Percentiles rank a stretch among this genome's conserved stretches.
Evolutionary conservation across 2,329 filamentous ascomycete species (phyloP).

Genomic region (Botryotinia narcissicola): DNA sequence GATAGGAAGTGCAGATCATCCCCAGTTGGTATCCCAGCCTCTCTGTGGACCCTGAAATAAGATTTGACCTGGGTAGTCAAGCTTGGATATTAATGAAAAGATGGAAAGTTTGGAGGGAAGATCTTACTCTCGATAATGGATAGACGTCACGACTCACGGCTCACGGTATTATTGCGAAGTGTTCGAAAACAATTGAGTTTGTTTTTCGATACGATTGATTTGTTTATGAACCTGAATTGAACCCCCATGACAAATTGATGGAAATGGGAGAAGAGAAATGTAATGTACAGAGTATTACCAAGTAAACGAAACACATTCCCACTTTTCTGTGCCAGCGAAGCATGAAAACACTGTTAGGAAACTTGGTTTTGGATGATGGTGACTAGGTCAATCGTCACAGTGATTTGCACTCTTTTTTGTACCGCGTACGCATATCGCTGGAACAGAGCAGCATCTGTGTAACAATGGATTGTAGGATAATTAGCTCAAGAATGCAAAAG

Average conservation of each 20-base stretch:
- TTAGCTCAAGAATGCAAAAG: background rate
- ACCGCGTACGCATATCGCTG: background rate
- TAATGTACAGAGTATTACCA: background rate
- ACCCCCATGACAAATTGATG: background rate
- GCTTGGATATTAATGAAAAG: background rate
- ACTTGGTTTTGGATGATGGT: background rate
- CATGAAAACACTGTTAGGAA: background rate
- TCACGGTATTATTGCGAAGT: background rate
- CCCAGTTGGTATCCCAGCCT: background rate
- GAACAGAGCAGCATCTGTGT: background rate
- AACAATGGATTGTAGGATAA: background rate
- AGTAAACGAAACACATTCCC: background rate
- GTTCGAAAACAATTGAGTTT: background rate
- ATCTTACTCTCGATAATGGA: background rate
- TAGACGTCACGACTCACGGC: conserved; percentile 9
- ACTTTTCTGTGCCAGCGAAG: conserved; percentile 12
- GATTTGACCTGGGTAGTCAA: background rate
- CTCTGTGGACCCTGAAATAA: conserved; percentile 4
- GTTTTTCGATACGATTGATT: background rate
- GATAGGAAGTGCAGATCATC: conserved; percentile 4
- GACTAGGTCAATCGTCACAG: background rate
- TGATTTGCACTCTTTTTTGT: background rate
- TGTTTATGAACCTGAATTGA: background rate
- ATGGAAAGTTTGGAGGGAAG: background rate
- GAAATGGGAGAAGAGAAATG: background rate